These are phyloP conservation scores for Andrographis paniculata DNA, from an alignment of 305 asterid species.

Conservation along the genomic window DNA sequence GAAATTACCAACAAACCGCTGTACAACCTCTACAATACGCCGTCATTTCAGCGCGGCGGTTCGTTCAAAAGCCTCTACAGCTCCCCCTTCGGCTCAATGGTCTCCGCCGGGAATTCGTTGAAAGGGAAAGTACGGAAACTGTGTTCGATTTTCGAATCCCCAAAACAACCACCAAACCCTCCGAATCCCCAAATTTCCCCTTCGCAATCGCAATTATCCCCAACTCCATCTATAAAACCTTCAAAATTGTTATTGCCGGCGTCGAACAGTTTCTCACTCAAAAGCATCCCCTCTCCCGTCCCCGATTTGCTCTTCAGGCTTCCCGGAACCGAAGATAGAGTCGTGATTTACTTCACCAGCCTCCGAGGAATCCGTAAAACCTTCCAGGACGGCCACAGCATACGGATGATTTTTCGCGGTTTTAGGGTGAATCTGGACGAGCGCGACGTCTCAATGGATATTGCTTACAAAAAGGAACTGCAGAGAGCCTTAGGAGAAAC, in stretches of 20 bases:
- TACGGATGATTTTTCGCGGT: conserved; percentile 61
- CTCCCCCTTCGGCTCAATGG: conserved; percentile 47
- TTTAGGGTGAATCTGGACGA: conserved; percentile 63
- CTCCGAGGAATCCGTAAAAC: conserved; percentile 74
- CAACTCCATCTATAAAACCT: conserved; percentile 19
- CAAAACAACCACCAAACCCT: conserved; percentile 25
- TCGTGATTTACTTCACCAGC: conserved; percentile 74
- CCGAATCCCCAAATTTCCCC: conserved; percentile 17
- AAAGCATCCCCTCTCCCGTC: conserved; percentile 22
- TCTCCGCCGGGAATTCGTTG: conserved; percentile 52
- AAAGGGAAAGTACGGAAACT: conserved; percentile 62
- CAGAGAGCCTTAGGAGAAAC: conserved; percentile 59
- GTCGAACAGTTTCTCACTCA: conserved; percentile 21
- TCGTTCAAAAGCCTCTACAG: conserved; percentile 44
- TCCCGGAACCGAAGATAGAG: conserved; percentile 85
- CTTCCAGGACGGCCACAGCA: conserved; percentile 65
- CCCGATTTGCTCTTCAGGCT: conserved; percentile 35
- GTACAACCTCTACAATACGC: conserved; percentile 27
- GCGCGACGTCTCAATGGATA: conserved; percentile 80
- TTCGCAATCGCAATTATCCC: not conserved
- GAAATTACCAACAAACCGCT: conserved; percentile 30
- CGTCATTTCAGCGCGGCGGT: conserved; percentile 39
- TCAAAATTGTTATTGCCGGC: conserved; percentile 24
- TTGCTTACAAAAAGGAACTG: conserved; percentile 51
- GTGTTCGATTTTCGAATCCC: conserved; percentile 58